Percentiles rank a stretch among this genome's conserved stretches.
Evolutionary conservation across 2,329 filamentous ascomycete species (phyloP).

Genomic region (Phialocephala sp.): DNA sequence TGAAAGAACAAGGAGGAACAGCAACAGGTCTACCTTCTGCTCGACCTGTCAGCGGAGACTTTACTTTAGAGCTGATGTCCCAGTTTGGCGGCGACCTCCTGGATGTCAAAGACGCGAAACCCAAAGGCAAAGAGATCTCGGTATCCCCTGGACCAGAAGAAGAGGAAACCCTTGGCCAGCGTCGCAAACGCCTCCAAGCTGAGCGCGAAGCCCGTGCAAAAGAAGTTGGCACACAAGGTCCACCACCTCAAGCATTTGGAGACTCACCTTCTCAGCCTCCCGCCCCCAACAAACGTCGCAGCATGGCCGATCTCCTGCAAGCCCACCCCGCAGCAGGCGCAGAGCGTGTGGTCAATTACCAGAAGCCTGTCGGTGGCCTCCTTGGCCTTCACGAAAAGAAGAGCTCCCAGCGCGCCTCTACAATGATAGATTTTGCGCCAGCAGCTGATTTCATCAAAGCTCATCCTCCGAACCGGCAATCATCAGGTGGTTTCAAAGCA

Average conservation of each 20-base stretch:
- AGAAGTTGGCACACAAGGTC: conserved; percentile 50
- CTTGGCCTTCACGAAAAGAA: conserved; percentile 41
- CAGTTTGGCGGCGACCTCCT: conserved; percentile 59
- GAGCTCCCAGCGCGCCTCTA: conserved; percentile 34
- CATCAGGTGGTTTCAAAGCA: conserved; percentile 30
- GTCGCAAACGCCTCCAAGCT: conserved; percentile 74
- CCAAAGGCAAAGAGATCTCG: conserved; percentile 41
- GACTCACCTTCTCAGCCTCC: background rate
- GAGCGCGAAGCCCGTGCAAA: conserved; percentile 67
- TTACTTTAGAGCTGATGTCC: conserved; percentile 71
- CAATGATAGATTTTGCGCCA: conserved; percentile 37
- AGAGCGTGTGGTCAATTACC: conserved; percentile 24
- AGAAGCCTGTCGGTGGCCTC: conserved; percentile 38
- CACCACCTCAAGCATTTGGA: conserved; percentile 10
- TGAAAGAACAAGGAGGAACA: conserved; percentile 59
- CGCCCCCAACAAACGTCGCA: conserved; percentile 46
- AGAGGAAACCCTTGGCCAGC: conserved; percentile 81
- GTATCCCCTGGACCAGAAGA: conserved; percentile 54
- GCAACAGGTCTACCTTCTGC: conserved; percentile 35
- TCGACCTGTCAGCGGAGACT: conserved; percentile 66
- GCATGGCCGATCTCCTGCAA: conserved; percentile 53
- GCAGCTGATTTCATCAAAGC: conserved; percentile 4
- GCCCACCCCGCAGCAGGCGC: conserved; percentile 53
- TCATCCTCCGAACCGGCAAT: conserved; percentile 10
- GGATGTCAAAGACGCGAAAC: conserved; percentile 46